Evolutionary conservation across 768 basidiomycete genomes (phyloP), one percentile per base, ranked within the genome.

Genomic region (Solioccasus polychromus): DNA sequence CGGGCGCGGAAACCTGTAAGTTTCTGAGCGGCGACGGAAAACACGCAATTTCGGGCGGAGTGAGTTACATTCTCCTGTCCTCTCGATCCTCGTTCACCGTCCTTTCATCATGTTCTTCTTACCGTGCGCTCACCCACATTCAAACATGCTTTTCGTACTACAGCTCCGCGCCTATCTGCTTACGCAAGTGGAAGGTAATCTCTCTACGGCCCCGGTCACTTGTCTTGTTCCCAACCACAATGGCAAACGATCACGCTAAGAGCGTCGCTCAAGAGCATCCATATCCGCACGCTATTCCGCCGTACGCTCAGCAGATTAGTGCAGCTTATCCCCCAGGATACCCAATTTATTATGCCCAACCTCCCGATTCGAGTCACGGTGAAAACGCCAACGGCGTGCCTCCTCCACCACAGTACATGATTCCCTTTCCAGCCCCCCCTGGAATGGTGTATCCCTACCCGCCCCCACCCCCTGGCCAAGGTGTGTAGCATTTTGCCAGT

Each of bases 361-460:
- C 61, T 8, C 46, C 63, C 15, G 64, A 66, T 35, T 37, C 61
- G 3, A 55, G 30, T 42, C 55, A 68, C 45, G 55, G 55, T 31
- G 73, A 74, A 48, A 66, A 67, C 9, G 50, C 64, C 35, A 66
- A 58, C 39, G 55, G 61, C 24, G 48, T n/a, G 1, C 53, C 62
- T 9, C 53, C 62, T 14, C 62, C 49, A 31, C 51, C 63, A 10
- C 70, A 60, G 15, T 71, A 68, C 39, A 60, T 69, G 55, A 68
- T 72, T 51, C 67, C 69, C 3, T 63, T 68, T 34, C 61, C 69
- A 10, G 68, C 66, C 0, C 57, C 69, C 5, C 71, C 69, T 11
- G 73, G 72, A 28, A 68, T 73, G 69, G 63, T 74, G 47, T 73
- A 71, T 41, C 71, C 68, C 15, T 74, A 72, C 44, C 66, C 70